Evolutionary conservation across 2,329 filamentous ascomycete genomes (phyloP).

Genomic region (Ambrosiella xylebori): DNA sequence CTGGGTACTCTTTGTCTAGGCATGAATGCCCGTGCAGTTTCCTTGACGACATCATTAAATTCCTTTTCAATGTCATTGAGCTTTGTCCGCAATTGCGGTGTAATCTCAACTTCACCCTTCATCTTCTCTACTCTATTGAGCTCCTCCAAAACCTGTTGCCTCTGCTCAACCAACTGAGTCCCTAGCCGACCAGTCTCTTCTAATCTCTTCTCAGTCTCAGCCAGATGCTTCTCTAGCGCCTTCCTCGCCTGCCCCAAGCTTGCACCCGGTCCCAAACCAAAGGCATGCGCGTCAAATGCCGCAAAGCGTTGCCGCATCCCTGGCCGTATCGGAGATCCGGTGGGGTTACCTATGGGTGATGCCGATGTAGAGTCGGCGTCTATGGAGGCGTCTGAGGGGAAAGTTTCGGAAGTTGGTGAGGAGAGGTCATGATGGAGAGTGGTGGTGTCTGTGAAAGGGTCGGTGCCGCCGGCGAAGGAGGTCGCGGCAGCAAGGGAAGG

Average conservation of each 20-base stretch:
- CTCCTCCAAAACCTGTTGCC: constrained; percentile 63
- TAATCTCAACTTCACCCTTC: constrained; percentile 59
- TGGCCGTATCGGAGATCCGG: constrained; percentile 13
- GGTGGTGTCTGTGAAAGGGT: constrained; percentile 4
- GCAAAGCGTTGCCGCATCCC: constrained; percentile 52
- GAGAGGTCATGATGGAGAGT: not conserved
- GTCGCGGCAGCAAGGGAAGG: constrained; percentile 10
- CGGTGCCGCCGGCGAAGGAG: constrained; percentile 11
- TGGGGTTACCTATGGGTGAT: not conserved
- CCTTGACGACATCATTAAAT: constrained; percentile 82
- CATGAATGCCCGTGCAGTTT: constrained; percentile 76
- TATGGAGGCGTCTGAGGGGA: constrained; percentile 9
- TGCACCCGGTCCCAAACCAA: constrained; percentile 55
- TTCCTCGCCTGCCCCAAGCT: constrained; percentile 78
- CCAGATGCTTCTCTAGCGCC: constrained; percentile 76
- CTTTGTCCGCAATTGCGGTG: constrained; percentile 65
- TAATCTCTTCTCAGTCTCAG: constrained; percentile 79
- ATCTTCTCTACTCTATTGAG: constrained; percentile 71
- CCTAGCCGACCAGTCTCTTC: constrained; percentile 83
- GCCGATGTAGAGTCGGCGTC: constrained; percentile 2
- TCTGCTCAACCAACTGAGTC: constrained; percentile 72
- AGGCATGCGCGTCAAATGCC: constrained; percentile 63
- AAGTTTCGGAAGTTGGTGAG: constrained; percentile 3
- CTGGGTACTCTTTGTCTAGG: constrained; percentile 68
- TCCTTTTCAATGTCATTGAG: constrained; percentile 81